These are phyloP conservation scores for Trypanosomatidae sp. DNA, from an alignment of 208 protist genomes.

Conservation along the genomic window DNA sequence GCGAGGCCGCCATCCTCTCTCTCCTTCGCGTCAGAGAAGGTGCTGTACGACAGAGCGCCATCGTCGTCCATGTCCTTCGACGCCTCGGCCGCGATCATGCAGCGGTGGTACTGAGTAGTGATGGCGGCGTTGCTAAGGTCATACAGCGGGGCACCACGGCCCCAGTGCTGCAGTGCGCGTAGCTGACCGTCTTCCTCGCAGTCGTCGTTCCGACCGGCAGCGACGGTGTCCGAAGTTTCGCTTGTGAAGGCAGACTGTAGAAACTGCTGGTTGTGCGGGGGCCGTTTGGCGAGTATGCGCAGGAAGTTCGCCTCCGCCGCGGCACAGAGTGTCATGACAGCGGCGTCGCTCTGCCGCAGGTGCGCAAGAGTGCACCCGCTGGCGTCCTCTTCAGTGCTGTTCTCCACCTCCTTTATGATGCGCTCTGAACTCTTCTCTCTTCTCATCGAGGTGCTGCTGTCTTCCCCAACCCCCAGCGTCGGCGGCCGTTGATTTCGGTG, in stretches of 20 bases:
- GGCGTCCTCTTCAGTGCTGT: not conserved
- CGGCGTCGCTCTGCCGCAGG: not conserved
- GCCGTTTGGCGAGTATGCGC: not conserved
- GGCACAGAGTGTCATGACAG: not conserved
- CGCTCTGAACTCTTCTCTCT: not conserved
- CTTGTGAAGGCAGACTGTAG: not conserved
- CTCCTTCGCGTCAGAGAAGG: not conserved
- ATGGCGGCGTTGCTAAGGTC: slow-evolving; percentile 23
- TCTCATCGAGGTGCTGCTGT: not conserved
- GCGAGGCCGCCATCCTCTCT: too few relatives aligned
- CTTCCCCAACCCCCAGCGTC: not conserved
- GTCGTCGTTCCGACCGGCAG: not conserved
- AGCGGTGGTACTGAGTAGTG: not conserved
- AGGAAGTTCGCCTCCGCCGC: slow-evolving; percentile 16
- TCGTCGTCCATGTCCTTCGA: not conserved
- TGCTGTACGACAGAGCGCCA: not conserved
- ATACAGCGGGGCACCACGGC: slow-evolving; percentile 18
- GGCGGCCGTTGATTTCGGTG: not conserved
- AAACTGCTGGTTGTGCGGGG: not conserved
- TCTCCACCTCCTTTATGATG: not conserved
- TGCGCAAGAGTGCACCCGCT: not conserved
- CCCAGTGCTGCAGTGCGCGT: not conserved
- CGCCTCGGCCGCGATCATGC: not conserved
- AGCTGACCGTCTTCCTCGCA: not conserved
- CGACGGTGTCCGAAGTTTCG: not conserved